A percentile compares a stretch with the other conserved stretches of the same genome.
Evolutionary conservation across 2,329 filamentous ascomycete genomes (phyloP).

Genomic region (Colletotrichum cuscutae): DNA sequence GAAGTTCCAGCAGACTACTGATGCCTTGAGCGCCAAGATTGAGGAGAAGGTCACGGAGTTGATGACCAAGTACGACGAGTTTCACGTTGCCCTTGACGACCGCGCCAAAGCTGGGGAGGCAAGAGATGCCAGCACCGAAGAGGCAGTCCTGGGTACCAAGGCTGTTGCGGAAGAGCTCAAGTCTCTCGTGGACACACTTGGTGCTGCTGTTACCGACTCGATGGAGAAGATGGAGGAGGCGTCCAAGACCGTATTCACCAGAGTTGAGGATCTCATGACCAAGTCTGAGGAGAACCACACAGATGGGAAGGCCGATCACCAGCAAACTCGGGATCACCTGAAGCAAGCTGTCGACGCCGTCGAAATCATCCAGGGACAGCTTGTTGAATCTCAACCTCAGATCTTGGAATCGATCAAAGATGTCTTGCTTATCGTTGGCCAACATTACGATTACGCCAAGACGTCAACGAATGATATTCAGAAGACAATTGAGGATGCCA

Average conservation of each 20-base stretch:
- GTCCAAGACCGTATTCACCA: constrained; percentile 85
- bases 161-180: constrained; percentile 88
- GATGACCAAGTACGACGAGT: constrained; percentile 88
- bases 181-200: constrained; percentile 85
- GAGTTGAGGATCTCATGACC: constrained; percentile 80
- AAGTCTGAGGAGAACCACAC: constrained; percentile 81
- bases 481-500: constrained; percentile 70
- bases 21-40: constrained; percentile 64
- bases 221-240: constrained; percentile 89
- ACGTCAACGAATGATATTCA: constrained; percentile 66
- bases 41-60: constrained; percentile 79
- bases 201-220: constrained; percentile 81
- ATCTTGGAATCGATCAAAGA: constrained; percentile 88
- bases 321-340: constrained; percentile 84
- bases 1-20: constrained; percentile 71
- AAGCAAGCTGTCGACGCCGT: constrained; percentile 79
- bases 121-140: constrained; percentile 77
- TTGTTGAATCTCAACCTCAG: constrained; percentile 87
- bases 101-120: constrained; percentile 79
- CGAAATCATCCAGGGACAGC: constrained; percentile 79
- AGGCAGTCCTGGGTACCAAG: constrained; percentile 80
- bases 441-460: constrained; percentile 91
- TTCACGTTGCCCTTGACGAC: constrained; percentile 78
- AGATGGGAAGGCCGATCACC: constrained; percentile 81
- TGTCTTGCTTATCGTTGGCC: constrained; percentile 81